phyloP scores from a whole-genome alignment of 2,329 filamentous ascomycete genomes.

The Colletotrichum sp. region DNA sequence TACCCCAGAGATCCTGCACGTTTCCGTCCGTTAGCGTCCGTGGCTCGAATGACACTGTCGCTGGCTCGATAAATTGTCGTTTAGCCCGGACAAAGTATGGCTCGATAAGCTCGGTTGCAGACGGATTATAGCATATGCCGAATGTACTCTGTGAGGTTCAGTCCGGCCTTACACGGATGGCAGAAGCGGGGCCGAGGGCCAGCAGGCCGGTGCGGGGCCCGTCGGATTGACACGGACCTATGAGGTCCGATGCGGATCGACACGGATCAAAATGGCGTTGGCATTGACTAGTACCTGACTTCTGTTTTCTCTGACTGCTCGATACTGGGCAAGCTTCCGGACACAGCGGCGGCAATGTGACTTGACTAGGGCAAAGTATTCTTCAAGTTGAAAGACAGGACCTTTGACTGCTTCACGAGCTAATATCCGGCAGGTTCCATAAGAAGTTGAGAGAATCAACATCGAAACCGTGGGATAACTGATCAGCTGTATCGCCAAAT shows the following conservation, averaged over 20 bases:
- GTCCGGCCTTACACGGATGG: background rate
- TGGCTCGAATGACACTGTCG: background rate
- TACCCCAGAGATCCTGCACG: background rate
- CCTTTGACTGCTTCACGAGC: background rate
- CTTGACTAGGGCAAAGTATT: background rate
- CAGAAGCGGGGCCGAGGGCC: background rate
- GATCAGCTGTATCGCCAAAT: background rate
- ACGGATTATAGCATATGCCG: background rate
- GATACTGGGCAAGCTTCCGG: background rate
- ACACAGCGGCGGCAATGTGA: background rate
- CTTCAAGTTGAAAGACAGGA: background rate
- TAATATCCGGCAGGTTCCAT: slow-evolving; percentile 3
- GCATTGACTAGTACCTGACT: background rate
- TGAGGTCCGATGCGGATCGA: background rate
- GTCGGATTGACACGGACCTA: background rate
- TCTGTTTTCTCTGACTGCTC: background rate
- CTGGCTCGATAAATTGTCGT: background rate
- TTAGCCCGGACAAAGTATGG: background rate
- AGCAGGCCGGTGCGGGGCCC: background rate
- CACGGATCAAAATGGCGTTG: background rate
- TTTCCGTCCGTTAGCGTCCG: background rate
- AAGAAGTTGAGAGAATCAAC: slow-evolving; percentile 16
- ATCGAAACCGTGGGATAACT: slow-evolving; percentile 1
- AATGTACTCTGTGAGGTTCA: background rate
- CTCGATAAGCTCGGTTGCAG: background rate